A percentile compares a stretch with the other conserved stretches of the same genome.
Conservation (phyloP, 2,329 filamentous ascomycete genomes). For the Hymenoscyphus repandus region DNA sequence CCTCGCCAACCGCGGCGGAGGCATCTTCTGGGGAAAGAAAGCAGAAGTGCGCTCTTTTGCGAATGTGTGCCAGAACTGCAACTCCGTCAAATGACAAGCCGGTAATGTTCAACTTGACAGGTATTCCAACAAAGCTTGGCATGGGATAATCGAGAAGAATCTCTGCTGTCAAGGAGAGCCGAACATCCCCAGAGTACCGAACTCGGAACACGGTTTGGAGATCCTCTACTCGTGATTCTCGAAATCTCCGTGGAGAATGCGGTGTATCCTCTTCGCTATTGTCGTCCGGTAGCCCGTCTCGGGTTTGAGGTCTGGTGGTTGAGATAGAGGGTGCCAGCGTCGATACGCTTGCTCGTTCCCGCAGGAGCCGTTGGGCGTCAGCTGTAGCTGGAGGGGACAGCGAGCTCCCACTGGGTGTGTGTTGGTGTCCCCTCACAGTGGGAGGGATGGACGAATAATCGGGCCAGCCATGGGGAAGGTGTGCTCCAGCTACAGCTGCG, state of each 20-base stretch:
- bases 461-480: conserved; percentile 49
- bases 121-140: conserved; percentile 95
- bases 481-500: conserved; percentile 71
- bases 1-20: conserved; percentile 54
- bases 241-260: conserved; percentile 47
- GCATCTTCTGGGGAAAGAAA: conserved; percentile 92
- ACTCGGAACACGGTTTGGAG: conserved; percentile 90
- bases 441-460: conserved; percentile 25
- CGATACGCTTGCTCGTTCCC: conserved; percentile 58
- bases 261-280: conserved; percentile 26
- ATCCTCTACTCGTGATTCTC: conserved; percentile 76
- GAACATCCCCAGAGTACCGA: conserved; percentile 81
- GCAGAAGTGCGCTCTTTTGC: conserved; percentile 85
- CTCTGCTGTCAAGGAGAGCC: conserved; percentile 85
- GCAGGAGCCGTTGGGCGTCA: conserved; percentile 37
- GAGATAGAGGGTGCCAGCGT: conserved; percentile 52
- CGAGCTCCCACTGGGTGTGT: conserved; percentile 28
- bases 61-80: conserved; percentile 85
- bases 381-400: conserved; percentile 31
- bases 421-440: conserved; percentile 21
- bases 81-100: conserved; percentile 94
- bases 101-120: conserved; percentile 90
- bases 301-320: conserved; percentile 52
- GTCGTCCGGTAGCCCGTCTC: conserved; percentile 39
- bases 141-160: conserved; percentile 97